Evolutionary conservation across 768 basidiomycete species (phyloP).

Genomic region (Leccinellum rugosiceps): DNA sequence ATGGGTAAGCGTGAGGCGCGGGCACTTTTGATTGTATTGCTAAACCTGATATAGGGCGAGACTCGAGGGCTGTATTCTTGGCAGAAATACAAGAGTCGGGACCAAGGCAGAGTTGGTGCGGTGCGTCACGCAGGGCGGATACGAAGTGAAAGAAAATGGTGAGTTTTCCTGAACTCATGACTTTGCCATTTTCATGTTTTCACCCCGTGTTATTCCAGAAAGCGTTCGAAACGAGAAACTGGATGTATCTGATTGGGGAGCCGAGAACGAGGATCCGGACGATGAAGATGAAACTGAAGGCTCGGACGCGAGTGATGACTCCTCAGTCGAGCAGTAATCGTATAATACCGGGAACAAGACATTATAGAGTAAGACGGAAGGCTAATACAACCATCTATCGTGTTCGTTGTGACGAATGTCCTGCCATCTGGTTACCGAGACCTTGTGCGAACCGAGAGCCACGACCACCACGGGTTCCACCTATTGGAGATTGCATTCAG

Average conservation of each 20-base stretch:
- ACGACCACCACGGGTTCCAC: slow-evolving; percentile 68
- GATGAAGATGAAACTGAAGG: slow-evolving; percentile 22
- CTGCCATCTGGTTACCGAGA: slow-evolving; percentile 75
- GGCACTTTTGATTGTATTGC: neutral
- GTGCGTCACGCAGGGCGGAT: slow-evolving; percentile 75
- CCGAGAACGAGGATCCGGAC: slow-evolving; percentile 27
- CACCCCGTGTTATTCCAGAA: slow-evolving; percentile 35
- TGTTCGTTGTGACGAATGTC: slow-evolving; percentile 21
- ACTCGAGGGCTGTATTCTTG: slow-evolving; percentile 73
- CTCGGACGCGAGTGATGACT: slow-evolving; percentile 10
- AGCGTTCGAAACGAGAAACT: slow-evolving; percentile 53
- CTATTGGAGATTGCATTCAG: slow-evolving; percentile 29
- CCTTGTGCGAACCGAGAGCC: slow-evolving; percentile 83
- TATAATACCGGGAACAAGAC: neutral
- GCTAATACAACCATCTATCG: slow-evolving; percentile 13
- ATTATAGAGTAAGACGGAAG: neutral
- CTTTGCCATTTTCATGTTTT: neutral
- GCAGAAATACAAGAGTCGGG: slow-evolving; percentile 71
- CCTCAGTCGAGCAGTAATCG: neutral
- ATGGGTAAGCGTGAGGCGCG: slow-evolving; percentile 53
- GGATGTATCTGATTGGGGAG: slow-evolving; percentile 55
- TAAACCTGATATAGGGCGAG: slow-evolving; percentile 51
- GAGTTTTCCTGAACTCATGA: slow-evolving; percentile 9
- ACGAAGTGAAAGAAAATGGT: slow-evolving; percentile 68
- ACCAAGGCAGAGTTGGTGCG: slow-evolving; percentile 62